Conservation (phyloP, 176 grass and related monocot genomes). For the Alopecurus myosuroides region DNA sequence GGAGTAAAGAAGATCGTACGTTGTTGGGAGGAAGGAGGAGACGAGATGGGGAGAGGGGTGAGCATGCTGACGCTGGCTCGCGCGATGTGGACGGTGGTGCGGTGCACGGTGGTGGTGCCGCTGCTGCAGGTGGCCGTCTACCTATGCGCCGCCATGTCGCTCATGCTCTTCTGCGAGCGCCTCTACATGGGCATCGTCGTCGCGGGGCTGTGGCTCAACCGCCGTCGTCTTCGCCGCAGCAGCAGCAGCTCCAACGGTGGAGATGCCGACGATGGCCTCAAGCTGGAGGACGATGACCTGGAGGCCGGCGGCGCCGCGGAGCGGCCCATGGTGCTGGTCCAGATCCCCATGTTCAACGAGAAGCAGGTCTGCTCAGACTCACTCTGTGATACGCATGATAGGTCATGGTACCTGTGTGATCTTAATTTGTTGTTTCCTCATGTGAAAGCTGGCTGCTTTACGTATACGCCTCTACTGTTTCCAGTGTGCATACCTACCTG, state of each 20-base stretch:
- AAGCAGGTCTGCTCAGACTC: slow-evolving; percentile 45
- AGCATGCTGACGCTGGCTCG: neutral
- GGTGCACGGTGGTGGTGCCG: slow-evolving; percentile 46
- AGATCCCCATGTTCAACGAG: slow-evolving; percentile 98
- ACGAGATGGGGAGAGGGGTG: neutral
- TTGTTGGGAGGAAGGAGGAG: neutral
- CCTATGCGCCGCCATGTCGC: slow-evolving; percentile 61
- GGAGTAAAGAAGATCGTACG: neutral
- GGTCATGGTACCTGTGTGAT: neutral
- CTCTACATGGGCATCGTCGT: slow-evolving; percentile 85
- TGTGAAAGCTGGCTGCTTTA: neutral
- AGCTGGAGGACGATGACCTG: neutral
- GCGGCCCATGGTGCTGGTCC: slow-evolving; percentile 56
- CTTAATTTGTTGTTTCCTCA: neutral
- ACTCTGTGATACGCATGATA: neutral
- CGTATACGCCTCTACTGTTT: neutral
- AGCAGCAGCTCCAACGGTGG: slow-evolving; percentile 5
- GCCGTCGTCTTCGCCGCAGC: neutral
- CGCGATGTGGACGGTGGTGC: slow-evolving; percentile 38
- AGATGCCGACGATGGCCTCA: neutral
- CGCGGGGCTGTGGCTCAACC: slow-evolving; percentile 41
- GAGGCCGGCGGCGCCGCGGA: slow-evolving; percentile 32
- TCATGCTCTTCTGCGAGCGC: slow-evolving; percentile 84
- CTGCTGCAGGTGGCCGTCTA: slow-evolving; percentile 49
- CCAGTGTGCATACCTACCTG: neutral